A percentile compares a stretch with the other conserved stretches of the same genome.
Conservation (phyloP, 495 filamentous ascomycete species). For the Aspergillus taichungensis region DNA sequence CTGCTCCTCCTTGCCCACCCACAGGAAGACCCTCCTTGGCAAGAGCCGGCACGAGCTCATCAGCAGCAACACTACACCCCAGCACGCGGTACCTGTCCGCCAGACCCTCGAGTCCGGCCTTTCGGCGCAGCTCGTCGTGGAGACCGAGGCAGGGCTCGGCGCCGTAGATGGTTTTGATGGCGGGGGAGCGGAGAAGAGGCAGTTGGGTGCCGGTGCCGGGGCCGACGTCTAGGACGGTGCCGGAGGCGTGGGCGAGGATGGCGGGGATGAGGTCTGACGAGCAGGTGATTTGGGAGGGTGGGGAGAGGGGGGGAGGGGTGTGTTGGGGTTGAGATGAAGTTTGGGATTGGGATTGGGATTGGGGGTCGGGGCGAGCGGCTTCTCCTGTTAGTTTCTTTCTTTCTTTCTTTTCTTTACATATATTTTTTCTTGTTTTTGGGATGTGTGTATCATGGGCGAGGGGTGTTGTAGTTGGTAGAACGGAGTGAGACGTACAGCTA, state of each 20-base stretch:
- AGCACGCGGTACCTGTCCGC: conserved; percentile 56
- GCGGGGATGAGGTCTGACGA: conserved; percentile 33
- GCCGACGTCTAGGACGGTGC: conserved; percentile 40
- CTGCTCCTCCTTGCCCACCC: conserved; percentile 17
- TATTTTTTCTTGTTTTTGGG: not conserved
- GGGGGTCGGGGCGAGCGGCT: not conserved
- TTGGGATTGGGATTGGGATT: conserved; percentile 1
- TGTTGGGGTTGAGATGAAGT: conserved; percentile 4
- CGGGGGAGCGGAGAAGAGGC: conserved; percentile 29
- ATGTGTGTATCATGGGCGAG: not conserved
- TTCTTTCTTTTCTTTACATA: too few relatives aligned
- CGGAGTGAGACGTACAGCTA: conserved; percentile 18
- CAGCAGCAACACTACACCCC: conserved; percentile 49
- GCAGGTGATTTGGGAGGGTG: conserved; percentile 6
- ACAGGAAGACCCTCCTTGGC: conserved; percentile 31
- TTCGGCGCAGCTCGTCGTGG: conserved; percentile 40
- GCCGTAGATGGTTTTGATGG: conserved; percentile 53
- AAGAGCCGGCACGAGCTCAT: conserved; percentile 28
- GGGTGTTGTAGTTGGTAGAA: not conserved
- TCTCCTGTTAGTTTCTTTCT: too few relatives aligned
- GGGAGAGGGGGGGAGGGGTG: conserved; percentile 2
- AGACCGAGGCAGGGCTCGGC: conserved; percentile 55
- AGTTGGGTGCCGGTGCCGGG: conserved; percentile 43
- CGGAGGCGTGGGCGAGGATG: conserved; percentile 25
- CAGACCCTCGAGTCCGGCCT: conserved; percentile 41